Base-by-base conservation (phyloP, 2,329 filamentous ascomycete genomes). In the Dactylellina parvicollis region DNA sequence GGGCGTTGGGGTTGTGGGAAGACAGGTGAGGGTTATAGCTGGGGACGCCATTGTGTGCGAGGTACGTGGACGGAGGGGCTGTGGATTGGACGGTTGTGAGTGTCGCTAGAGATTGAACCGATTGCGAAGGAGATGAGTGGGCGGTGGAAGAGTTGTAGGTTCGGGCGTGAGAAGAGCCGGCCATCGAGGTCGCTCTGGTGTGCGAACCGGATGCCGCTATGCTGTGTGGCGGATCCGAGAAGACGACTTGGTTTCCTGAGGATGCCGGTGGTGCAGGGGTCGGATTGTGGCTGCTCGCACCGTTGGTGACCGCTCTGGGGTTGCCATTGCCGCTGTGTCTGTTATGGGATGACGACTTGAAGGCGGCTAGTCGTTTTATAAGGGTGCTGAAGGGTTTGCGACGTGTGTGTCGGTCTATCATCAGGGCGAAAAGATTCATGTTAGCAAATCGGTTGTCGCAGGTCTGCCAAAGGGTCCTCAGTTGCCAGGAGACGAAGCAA, bases 311-410 rank as follows among this genome's bases (percentile, higher is more conserved):
- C 18, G 64, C 26, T 42, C 59, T 55, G 32, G 24, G 32, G 70
- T 76, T 79, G 1, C 50, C 28, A n/a, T 40, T 56, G 7, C 52
- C 34, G 75, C 75, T 78, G 75, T 80, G 80, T 14, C 84, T 81
- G 72, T 87, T 85, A 75, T 86, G 87, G 30, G 89, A 90, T 3
- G 88, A 89, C 64, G 83, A 85, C 81, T 96, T 97, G 82, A 96
- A 89, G 80, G 90, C 94, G 74, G 92, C 89, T 66, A 98, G 87
- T 79, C 93, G 93, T 85, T 93, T 96, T 84, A 99, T 92, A 90
- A 94, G 96, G 77, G 89, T 91, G 49, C 93, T 87, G 80, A 98
- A 98, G 22, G 93, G 94, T 55, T 78, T 78, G 75, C 91, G 88
- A 77, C 92, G 89, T 76, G 59, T 42, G 30, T 67, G 61, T 52